Evolutionary conservation across 1,139 yeast genomes (phyloP).

Genomic region (Yamadazyma membranifaciens): DNA sequence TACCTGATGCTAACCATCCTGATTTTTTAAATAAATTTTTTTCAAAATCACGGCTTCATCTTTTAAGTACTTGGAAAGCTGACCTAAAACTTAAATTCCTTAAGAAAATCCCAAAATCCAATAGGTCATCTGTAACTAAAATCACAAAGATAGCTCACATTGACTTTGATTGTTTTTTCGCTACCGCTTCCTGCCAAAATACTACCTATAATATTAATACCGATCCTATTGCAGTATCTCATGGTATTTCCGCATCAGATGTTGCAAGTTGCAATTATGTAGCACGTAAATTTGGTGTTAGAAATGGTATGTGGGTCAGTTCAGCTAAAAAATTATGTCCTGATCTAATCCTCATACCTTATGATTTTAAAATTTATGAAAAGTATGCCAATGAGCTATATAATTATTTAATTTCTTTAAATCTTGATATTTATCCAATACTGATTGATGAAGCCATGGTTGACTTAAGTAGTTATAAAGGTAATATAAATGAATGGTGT

Average conservation of each 20-base stretch:
- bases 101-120: conserved; percentile 26
- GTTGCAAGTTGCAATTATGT: conserved; percentile 91
- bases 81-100: conserved; percentile 65
- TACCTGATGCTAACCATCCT: conserved; percentile 70
- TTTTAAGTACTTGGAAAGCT: conserved; percentile 83
- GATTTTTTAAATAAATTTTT: conserved; percentile 71
- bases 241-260: conserved; percentile 71
- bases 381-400: conserved; percentile 45
- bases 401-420: conserved; percentile 49
- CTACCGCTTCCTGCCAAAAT: conserved; percentile 70
- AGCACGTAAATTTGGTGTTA: conserved; percentile 72
- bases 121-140: not conserved
- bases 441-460: conserved; percentile 89
- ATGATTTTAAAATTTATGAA: conserved; percentile 77
- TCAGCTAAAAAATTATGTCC: conserved; percentile 68
- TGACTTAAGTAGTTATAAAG: conserved; percentile 51
- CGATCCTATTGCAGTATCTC: conserved; percentile 81
- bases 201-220: conserved; percentile 54
- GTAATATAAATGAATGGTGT: conserved; percentile 27
- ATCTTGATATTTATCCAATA: conserved; percentile 74
- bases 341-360: conserved; percentile 56
- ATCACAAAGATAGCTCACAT: conserved; percentile 60
- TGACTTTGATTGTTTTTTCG: conserved; percentile 94
- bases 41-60: conserved; percentile 81
- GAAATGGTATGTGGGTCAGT: conserved; percentile 87